A percentile compares a stretch with the other conserved stretches of the same genome.
Evolutionary conservation across 495 filamentous ascomycete species (phyloP).

Genomic region (Aspergillus mulundensis): DNA sequence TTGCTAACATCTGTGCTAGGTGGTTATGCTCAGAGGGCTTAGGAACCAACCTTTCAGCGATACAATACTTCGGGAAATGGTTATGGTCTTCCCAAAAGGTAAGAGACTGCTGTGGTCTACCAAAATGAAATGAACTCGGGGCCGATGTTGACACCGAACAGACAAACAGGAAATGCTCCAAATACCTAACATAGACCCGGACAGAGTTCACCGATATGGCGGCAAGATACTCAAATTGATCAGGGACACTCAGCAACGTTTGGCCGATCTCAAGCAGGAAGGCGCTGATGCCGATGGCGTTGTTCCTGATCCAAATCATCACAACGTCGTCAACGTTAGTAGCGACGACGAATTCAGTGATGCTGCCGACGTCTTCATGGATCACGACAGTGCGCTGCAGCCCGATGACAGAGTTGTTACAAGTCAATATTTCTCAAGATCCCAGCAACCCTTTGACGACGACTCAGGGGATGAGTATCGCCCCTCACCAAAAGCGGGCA

Average conservation of each 20-base stretch:
- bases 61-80: constrained; percentile 76
- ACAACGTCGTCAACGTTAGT: constrained; percentile 65
- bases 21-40: constrained; percentile 60
- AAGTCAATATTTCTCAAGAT: constrained; percentile 45
- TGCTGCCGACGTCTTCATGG: constrained; percentile 35
- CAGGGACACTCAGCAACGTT: constrained; percentile 48
- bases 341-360: constrained; percentile 44
- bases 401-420: constrained; percentile 31
- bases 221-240: constrained; percentile 62
- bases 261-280: constrained; percentile 54
- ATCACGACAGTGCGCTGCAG: constrained; percentile 36
- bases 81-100: constrained; percentile 66
- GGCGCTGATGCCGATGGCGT: constrained; percentile 41
- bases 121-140: not conserved
- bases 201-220: constrained; percentile 70
- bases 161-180: constrained; percentile 52
- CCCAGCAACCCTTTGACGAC: constrained; percentile 22
- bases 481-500: constrained; percentile 14
- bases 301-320: constrained; percentile 53
- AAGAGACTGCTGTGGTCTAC: not conserved
- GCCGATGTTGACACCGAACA: constrained; percentile 15
- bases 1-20: constrained; percentile 27
- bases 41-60: constrained; percentile 73
- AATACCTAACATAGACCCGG: constrained; percentile 65
- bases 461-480: constrained; percentile 25